phyloP scores from a whole-genome alignment of 305 asterid genomes.

The Petunia hybrid region DNA sequence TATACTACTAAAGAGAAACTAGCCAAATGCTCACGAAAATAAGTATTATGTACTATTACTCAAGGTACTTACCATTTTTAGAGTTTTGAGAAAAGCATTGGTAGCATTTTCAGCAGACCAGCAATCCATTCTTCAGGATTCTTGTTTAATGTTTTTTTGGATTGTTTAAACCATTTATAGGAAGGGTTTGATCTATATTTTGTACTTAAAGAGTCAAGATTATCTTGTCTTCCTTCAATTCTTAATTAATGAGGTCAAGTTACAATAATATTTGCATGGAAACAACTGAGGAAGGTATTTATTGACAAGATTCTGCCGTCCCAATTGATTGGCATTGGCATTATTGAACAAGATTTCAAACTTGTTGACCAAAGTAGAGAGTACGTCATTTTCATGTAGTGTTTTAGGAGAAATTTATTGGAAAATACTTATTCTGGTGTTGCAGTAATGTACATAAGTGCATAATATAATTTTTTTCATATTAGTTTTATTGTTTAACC shows the following conservation, averaged over 20 bases:
- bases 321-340: slow-evolving; percentile 14
- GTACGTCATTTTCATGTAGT: neutral
- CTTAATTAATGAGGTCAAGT: slow-evolving; percentile 7
- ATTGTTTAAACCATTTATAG: slow-evolving; percentile 2
- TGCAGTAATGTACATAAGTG: no score
- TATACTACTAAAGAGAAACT: neutral
- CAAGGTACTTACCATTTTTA: slow-evolving; percentile 39
- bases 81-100: slow-evolving; percentile 44
- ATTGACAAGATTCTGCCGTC: slow-evolving; percentile 33
- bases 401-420: neutral
- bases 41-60: neutral
- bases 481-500: neutral
- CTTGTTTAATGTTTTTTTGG: neutral
- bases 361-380: slow-evolving; percentile 22
- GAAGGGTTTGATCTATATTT: slow-evolving; percentile 7
- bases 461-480: no score
- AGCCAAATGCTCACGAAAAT: neutral
- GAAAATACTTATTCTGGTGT: no score
- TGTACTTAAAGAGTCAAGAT: neutral
- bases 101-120: slow-evolving; percentile 53
- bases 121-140: slow-evolving; percentile 39
- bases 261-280: slow-evolving; percentile 15
- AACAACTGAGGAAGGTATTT: slow-evolving; percentile 40
- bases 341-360: neutral
- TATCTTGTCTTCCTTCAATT: neutral